Evolutionary conservation across 208 protist species (phyloP), one percentile per base, ranked within the genome.

Genomic region (Angomonas ambiguus): DNA sequence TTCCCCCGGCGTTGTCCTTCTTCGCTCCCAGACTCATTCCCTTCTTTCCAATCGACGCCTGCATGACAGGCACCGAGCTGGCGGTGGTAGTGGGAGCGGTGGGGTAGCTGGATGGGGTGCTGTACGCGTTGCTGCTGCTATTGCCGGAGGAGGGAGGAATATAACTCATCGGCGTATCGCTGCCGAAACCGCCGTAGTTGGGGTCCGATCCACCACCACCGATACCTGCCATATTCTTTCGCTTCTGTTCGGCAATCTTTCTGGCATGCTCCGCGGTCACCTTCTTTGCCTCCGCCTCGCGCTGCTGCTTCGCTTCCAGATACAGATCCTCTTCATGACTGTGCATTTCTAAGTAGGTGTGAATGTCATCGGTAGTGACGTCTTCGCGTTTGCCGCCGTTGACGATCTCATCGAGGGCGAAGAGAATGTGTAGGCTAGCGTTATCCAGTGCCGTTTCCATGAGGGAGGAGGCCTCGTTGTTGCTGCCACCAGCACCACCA

Each of bases 341-440:
- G 64, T 99, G 88, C 97, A 99, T 99, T 71, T 96, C 91, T 11
- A 98, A 84, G 79, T 95, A 98, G 6, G 87, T 95, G 48, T 96
- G 90, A 35, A 99, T 94, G 69, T 98, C 90, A 53, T 94, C 82
- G 30, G 98, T 41, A 13, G 83, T 96, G 48, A 96, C 88, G 76
- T 93, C 94, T 76, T 99, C 97, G 22, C 97, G 91, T 73, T 97
- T 95, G 8, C 97, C 96, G 25, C 91, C 80, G 8, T 94, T 83
- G 4, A 99, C 87, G 1, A 99, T 88, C 82, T 99, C 98, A 72
- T 99, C 98, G 53, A 99, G 93, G 27, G 98, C 97, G 70, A 99
- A 98, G 41, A 99, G 87, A 2, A 99, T 76, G 10, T 97, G 84
- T 73, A 98, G 98, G 16, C 91, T 77, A 53, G 93, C 86, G 28